These are phyloP conservation scores for Hortiboletus campestris DNA, from an alignment of 768 basidiomycete species.

Conservation along the genomic window DNA sequence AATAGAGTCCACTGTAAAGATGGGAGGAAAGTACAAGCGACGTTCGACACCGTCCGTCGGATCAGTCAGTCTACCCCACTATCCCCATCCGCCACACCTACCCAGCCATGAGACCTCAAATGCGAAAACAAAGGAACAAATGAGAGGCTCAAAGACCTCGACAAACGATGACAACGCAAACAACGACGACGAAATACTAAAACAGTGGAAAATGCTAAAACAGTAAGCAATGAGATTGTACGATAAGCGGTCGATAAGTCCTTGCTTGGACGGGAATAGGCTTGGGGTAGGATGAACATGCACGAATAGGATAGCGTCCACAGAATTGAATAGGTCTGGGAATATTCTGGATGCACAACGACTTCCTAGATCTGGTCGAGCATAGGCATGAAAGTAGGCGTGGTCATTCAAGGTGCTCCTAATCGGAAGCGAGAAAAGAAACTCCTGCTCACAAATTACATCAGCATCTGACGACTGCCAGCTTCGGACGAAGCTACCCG, in stretches of 20 bases:
- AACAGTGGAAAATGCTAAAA: slow-evolving; percentile 13
- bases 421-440: neutral
- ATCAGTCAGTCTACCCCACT: neutral
- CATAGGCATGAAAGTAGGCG: slow-evolving; percentile 2
- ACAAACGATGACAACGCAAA: neutral
- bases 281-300: slow-evolving; percentile 23
- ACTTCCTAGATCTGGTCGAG: slow-evolving; percentile 25
- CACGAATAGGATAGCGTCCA: slow-evolving; percentile 25
- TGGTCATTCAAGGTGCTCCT: slow-evolving; percentile 5
- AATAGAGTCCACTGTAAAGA: slow-evolving; percentile 17
- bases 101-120: neutral
- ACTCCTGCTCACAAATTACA: slow-evolving; percentile 2
- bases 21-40: slow-evolving; percentile 18
- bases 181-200: slow-evolving; percentile 16
- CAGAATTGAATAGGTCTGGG: slow-evolving; percentile 16
- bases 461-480: slow-evolving; percentile 5
- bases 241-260: slow-evolving; percentile 30
- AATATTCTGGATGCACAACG: slow-evolving; percentile 27
- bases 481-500: slow-evolving; percentile 12
- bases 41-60: slow-evolving; percentile 15
- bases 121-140: slow-evolving; percentile 3
- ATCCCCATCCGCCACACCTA: neutral
- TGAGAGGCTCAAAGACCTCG: slow-evolving; percentile 4
- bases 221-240: slow-evolving; percentile 32
- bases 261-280: slow-evolving; percentile 19